Conservation (phyloP, 164 flowering plant genomes). For the Nelumbo lutea region DNA sequence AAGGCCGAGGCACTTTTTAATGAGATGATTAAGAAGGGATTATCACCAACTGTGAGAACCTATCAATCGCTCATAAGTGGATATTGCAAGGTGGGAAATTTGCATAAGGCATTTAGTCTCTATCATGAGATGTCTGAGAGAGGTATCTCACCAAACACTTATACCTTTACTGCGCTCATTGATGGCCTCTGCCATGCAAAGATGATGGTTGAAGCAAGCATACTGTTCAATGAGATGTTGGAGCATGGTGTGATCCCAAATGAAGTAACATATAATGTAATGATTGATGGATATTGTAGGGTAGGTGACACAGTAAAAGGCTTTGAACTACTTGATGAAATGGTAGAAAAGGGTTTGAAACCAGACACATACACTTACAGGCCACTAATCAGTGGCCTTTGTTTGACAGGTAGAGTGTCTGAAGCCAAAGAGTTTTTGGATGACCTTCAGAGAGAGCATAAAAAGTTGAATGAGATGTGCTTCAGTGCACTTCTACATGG, state of each 20-base stretch:
- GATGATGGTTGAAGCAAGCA: slow-evolving; percentile 61
- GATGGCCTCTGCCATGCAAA: slow-evolving; percentile 60
- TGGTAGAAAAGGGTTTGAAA: slow-evolving; percentile 57
- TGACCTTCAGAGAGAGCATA: slow-evolving; percentile 45
- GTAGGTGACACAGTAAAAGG: slow-evolving; percentile 60
- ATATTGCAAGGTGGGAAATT: slow-evolving; percentile 51
- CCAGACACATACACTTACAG: slow-evolving; percentile 87
- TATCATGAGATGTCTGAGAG: slow-evolving; percentile 68
- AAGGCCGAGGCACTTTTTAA: slow-evolving; percentile 44
- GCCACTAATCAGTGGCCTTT: slow-evolving; percentile 74
- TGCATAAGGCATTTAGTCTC: slow-evolving; percentile 53
- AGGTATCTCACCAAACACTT: slow-evolving; percentile 63
- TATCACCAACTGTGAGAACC: slow-evolving; percentile 63
- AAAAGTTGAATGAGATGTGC: slow-evolving; percentile 68
- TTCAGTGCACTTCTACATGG: slow-evolving; percentile 68
- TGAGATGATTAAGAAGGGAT: slow-evolving; percentile 55
- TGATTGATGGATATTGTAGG: slow-evolving; percentile 80
- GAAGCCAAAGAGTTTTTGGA: slow-evolving; percentile 76
- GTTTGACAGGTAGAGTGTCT: slow-evolving; percentile 54
- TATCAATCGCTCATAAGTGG: slow-evolving; percentile 79
- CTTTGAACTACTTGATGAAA: slow-evolving; percentile 67
- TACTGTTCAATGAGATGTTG: slow-evolving; percentile 56
- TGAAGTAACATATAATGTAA: slow-evolving; percentile 81
- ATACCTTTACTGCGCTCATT: slow-evolving; percentile 73
- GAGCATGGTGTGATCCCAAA: slow-evolving; percentile 45